Evolutionary conservation across 1,139 yeast genomes (phyloP), one percentile per base, ranked within the genome.

Genomic region (Trichomonascaceae sp.): DNA sequence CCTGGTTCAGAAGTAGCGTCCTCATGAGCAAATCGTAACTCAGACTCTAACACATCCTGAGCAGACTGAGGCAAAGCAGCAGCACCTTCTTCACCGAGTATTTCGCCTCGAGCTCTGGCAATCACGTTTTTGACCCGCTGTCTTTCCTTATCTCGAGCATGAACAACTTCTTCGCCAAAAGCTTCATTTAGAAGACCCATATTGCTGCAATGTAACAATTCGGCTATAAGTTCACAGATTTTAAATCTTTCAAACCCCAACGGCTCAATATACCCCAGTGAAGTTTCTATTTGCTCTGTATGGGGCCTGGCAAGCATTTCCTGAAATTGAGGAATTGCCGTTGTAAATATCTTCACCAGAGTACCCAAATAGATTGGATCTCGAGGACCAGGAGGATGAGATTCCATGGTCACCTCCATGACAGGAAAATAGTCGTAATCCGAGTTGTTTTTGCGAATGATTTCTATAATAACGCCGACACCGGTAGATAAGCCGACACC

Each of bases 311-410:
- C 73, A 48, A 85, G 71, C 73, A 84, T 76, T 32, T 70, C 72
- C 53, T 84, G 81, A 70, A 93, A 91, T 46, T 82, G 75, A 15
- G 87, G 83, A 64, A 93, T 84, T 53, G 85, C 80, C 59, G 80
- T 79, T 2, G 96, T 85, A 70, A 95, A 91, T 6, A 88, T 83
- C 64, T 80, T 82, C 44, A 95, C 84, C 70, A 93, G 74, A 55
- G 90, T 86, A 3, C 99, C 99, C 60, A 93, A 75, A 69, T 91
- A 95, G 52, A 93, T 90, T 2, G 98, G 96, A 69, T 93, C 99
- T 63, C 98, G 80, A 43, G 96, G 87, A 15, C 87, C 84, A 30
- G 99, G 99, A 7, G 98, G 98, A 67, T 91, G 96, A 36, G 95
- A 82, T 61, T 90, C 96, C 55, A 90, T 74, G 0, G 97, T 87